phyloP scores from a whole-genome alignment of 805 yeast genomes.

The Priceomyces carsonii region DNA sequence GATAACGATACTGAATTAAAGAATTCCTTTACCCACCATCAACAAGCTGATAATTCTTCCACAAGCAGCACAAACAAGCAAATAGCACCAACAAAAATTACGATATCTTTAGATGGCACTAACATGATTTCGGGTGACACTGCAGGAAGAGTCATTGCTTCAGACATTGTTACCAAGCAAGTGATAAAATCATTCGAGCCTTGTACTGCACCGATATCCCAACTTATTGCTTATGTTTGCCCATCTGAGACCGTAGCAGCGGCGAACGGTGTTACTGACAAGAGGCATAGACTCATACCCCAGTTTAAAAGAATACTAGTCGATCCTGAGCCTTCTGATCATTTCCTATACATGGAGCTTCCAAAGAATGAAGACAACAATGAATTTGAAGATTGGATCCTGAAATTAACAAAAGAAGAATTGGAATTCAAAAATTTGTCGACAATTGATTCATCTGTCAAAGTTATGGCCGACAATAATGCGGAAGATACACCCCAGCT shows the following conservation, averaged over 20 bases:
- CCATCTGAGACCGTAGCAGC: conserved; percentile 16
- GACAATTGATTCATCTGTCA: conserved; percentile 40
- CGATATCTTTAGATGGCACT: conserved; percentile 74
- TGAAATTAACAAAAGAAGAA: conserved; percentile 51
- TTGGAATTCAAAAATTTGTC: conserved; percentile 48
- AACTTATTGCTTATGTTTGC: conserved; percentile 21
- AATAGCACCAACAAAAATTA: conserved; percentile 50
- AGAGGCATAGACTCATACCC: conserved; percentile 54
- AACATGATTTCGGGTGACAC: conserved; percentile 70
- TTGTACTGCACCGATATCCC: conserved; percentile 36
- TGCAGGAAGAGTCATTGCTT: conserved; percentile 63
- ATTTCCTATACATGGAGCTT: conserved; percentile 44
- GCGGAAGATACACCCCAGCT: conserved; percentile 21
- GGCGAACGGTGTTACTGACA: conserved; percentile 18
- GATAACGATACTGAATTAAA: conserved; percentile 51
- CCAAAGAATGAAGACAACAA: conserved; percentile 23
- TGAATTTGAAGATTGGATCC: conserved; percentile 50
- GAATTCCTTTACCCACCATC: conserved; percentile 56
- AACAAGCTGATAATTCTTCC: conserved; percentile 17
- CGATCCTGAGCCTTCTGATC: conserved; percentile 37
- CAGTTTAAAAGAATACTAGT: conserved; percentile 61
- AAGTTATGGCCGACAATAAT: conserved; percentile 12
- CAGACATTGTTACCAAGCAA: conserved; percentile 73
- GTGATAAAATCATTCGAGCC: conserved; percentile 56
- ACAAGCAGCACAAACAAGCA: conserved; percentile 3